phyloP scores from a whole-genome alignment of 192 early-diverging fungal genomes.

The Backusella mclennaniae region DNA sequence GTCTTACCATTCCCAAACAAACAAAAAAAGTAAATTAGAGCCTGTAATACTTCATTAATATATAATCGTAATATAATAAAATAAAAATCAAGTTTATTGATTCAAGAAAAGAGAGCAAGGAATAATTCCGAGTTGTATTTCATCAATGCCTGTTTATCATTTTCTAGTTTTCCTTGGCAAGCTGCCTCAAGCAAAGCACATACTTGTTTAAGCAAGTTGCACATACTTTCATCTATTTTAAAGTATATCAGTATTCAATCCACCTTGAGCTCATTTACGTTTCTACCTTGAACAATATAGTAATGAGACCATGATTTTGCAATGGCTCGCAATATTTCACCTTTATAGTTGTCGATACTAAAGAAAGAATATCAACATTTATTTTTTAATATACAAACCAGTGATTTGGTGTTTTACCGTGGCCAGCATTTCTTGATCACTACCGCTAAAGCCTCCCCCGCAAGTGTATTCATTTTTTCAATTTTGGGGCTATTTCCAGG shows the following conservation, averaged over 20 bases:
- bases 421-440: constrained; percentile 13
- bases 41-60: neutral
- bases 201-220: neutral
- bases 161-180: constrained; percentile 6
- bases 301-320: constrained; percentile 13
- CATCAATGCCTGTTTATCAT: constrained; percentile 8
- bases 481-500: neutral
- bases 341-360: constrained; percentile 11
- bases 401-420: neutral
- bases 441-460: neutral
- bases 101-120: neutral
- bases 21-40: constrained; percentile 11
- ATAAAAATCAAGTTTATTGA: neutral
- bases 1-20: constrained; percentile 68
- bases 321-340: constrained; percentile 7
- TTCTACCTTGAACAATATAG: constrained; percentile 1
- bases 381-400: neutral
- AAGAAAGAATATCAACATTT: neutral
- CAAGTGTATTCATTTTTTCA: neutral
- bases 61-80: neutral
- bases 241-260: neutral
- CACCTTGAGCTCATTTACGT: neutral
- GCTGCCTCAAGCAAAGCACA: constrained; percentile 4
- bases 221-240: neutral
- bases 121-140: neutral